Percentiles rank a stretch among this genome's conserved stretches.
Conservation (phyloP, 1,284 basidiomycete species). For the Apiotrichum brassicae region DNA sequence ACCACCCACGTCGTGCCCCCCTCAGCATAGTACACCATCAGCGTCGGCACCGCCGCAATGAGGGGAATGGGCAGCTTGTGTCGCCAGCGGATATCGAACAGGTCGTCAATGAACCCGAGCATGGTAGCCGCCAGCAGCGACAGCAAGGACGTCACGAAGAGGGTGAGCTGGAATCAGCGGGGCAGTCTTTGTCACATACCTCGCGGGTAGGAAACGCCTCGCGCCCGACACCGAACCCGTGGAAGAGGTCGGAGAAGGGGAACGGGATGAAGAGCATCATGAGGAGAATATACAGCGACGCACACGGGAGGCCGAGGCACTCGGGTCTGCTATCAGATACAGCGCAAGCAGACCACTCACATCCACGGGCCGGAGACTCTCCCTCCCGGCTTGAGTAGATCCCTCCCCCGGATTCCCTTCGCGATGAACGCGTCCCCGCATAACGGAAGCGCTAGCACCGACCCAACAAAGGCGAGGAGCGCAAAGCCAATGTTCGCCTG, state of each 20-base stretch:
- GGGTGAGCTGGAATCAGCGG: conserved; percentile 59
- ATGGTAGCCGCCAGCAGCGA: conserved; percentile 87
- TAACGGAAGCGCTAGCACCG: conserved; percentile 65
- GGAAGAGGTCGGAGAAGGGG: conserved; percentile 68
- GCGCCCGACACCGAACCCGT: conserved; percentile 19
- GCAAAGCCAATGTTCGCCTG: conserved; percentile 69
- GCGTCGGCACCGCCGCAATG: conserved; percentile 85
- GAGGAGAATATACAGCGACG: conserved; percentile 77
- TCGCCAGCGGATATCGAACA: conserved; percentile 98
- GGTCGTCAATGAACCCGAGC: conserved; percentile 92
- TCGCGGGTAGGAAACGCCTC: conserved; percentile 78
- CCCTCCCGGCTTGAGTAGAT: conserved; percentile 63
- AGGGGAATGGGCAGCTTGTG: conserved; percentile 97
- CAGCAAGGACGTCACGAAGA: conserved; percentile 86
- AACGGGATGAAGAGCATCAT: conserved; percentile 85
- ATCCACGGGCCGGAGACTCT: conserved; percentile 53
- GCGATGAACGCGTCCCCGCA: conserved; percentile 67
- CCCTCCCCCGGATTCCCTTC: conserved; percentile 70
- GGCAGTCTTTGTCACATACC: conserved; percentile 49
- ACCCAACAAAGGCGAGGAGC: conserved; percentile 66
- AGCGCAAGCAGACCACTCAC: conserved; percentile 50
- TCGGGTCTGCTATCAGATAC: conserved; percentile 70
- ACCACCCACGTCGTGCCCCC: conserved; percentile 91
- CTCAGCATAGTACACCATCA: conserved; percentile 95
- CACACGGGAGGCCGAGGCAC: conserved; percentile 83